Percentiles rank a stretch among this genome's conserved stretches.
Evolutionary conservation across 2,329 filamentous ascomycete species (phyloP).

Genomic region (Phyllachora maydis): DNA sequence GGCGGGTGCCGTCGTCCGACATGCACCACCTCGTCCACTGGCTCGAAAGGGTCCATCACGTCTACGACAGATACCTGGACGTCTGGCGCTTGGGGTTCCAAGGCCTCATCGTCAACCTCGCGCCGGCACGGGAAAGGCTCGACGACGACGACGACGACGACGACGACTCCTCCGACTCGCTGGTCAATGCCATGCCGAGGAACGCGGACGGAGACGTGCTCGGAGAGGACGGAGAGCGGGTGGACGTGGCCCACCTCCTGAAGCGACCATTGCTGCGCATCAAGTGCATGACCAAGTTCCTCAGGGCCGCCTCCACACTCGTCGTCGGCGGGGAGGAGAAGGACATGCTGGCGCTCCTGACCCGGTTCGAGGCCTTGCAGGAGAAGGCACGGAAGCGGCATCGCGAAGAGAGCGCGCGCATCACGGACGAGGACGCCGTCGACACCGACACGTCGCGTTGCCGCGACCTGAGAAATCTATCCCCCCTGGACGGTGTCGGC

Average conservation of each 20-base stretch:
- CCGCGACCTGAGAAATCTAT: conserved; percentile 60
- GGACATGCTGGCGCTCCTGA: conserved; percentile 30
- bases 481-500: conserved; percentile 43
- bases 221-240: conserved; percentile 63
- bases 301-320: conserved; percentile 46
- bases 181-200: conserved; percentile 35
- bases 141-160: conserved; percentile 36
- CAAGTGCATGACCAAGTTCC: conserved; percentile 70
- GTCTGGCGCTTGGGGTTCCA: conserved; percentile 89
- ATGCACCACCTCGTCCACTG: conserved; percentile 55
- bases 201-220: conserved; percentile 46
- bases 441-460: conserved; percentile 65
- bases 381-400: conserved; percentile 49
- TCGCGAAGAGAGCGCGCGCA: conserved; percentile 47
- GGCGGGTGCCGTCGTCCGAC: conserved; percentile 55
- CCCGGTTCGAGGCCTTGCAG: conserved; percentile 61
- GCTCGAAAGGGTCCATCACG: conserved; percentile 56
- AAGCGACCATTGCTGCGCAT: conserved; percentile 75
- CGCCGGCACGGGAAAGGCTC: conserved; percentile 32
- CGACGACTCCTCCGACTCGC: no score
- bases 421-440: conserved; percentile 67
- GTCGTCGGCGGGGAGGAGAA: conserved; percentile 31
- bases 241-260: conserved; percentile 83
- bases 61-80: conserved; percentile 71
- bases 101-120: conserved; percentile 83